A percentile compares a stretch with the other conserved stretches of the same genome.
Conservation (phyloP, 2,329 filamentous ascomycete genomes). For the Fusarium chuoi region DNA sequence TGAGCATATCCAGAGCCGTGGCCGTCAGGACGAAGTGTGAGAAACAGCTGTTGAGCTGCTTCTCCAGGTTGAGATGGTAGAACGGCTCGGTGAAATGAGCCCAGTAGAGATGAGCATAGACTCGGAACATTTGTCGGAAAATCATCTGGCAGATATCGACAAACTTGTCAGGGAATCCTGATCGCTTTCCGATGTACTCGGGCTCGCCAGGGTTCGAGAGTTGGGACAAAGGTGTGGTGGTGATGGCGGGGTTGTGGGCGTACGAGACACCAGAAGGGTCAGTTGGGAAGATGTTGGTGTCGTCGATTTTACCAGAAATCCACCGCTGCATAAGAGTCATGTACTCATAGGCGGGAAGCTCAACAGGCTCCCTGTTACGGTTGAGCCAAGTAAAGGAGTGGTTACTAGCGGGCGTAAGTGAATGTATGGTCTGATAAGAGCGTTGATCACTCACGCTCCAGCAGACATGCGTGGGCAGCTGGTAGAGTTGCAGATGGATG, state of each 20-base stretch:
- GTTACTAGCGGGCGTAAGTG: slow-evolving; percentile 62
- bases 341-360: slow-evolving; percentile 92
- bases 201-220: slow-evolving; percentile 69
- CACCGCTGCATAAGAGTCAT: slow-evolving; percentile 96
- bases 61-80: slow-evolving; percentile 83
- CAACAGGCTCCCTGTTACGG: slow-evolving; percentile 84
- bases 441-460: slow-evolving; percentile 75
- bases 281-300: slow-evolving; percentile 89
- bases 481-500: slow-evolving; percentile 83
- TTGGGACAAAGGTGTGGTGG: slow-evolving; percentile 69
- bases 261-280: slow-evolving; percentile 78
- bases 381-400: slow-evolving; percentile 98
- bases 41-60: slow-evolving; percentile 88
- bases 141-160: slow-evolving; percentile 91
- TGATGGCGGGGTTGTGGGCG: slow-evolving; percentile 69
- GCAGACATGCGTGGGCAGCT: slow-evolving; percentile 95
- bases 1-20: slow-evolving; percentile 84
- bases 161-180: slow-evolving; percentile 92
- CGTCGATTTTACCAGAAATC: slow-evolving; percentile 96
- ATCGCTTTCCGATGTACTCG: slow-evolving; percentile 90
- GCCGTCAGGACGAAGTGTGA: slow-evolving; percentile 85
- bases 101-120: slow-evolving; percentile 98
- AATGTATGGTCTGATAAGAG: background rate
- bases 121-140: slow-evolving; percentile 98
- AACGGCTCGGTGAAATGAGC: slow-evolving; percentile 89